These are phyloP conservation scores for Fusarium sp. DNA, from an alignment of 2,329 filamentous ascomycete genomes.

Conservation along the genomic window DNA sequence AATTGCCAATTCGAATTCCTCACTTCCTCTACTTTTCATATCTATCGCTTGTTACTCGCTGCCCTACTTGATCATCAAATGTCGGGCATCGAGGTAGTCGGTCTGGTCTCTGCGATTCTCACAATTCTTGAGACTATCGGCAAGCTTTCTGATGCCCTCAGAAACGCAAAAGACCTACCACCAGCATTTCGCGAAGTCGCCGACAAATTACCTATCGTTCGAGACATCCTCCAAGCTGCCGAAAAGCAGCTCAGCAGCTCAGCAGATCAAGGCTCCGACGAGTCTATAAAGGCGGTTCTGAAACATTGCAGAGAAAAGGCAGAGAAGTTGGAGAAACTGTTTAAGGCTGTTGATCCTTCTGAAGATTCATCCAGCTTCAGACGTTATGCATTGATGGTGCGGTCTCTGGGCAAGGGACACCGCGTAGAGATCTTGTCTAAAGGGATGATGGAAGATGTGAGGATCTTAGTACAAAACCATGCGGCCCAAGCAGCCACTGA, in stretches of 20 bases:
- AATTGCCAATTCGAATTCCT: no score
- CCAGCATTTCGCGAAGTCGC: background rate
- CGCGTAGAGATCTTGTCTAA: background rate
- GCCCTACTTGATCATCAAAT: background rate
- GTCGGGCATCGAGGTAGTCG: background rate
- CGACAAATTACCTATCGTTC: background rate
- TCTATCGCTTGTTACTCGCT: no score
- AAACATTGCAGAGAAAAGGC: background rate
- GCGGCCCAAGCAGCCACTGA: background rate
- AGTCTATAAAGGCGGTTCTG: background rate
- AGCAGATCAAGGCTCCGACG: no score
- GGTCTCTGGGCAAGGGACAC: background rate
- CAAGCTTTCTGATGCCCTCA: background rate
- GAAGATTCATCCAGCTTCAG: background rate
- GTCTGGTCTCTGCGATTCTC: background rate
- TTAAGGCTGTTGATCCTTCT: background rate
- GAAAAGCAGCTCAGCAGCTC: background rate
- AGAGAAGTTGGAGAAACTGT: background rate
- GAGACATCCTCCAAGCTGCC: accelerated
- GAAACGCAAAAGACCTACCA: background rate
- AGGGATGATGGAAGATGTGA: background rate
- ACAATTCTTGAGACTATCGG: background rate
- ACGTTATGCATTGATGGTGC: background rate
- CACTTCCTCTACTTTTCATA: no score
- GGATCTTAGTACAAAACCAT: background rate